phyloP scores from a whole-genome alignment of 129 eudicot species.

The Scalesia atractyloides region DNA sequence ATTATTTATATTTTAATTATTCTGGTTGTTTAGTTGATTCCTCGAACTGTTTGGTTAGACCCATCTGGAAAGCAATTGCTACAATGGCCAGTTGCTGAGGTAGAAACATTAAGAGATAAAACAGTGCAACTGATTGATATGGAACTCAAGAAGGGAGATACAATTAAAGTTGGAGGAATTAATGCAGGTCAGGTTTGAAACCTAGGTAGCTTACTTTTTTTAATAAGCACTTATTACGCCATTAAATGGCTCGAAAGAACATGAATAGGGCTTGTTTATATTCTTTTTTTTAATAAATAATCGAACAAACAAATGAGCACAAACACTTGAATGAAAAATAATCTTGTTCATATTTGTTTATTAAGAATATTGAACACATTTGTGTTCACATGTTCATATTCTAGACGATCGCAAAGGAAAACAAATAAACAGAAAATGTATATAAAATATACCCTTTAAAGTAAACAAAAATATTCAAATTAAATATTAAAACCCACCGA shows the following conservation, averaged over 20 bases:
- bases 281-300: not conserved
- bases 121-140: constrained; percentile 30
- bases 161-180: constrained; percentile 53
- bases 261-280: not conserved
- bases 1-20: not conserved
- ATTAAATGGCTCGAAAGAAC: not conserved
- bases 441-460: too few species aligned
- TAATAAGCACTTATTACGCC: not conserved
- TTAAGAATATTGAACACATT: not conserved
- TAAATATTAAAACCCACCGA: not conserved
- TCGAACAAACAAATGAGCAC: not conserved
- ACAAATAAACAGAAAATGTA: too few species aligned
- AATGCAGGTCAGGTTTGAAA: constrained; percentile 49
- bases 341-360: not conserved
- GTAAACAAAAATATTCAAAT: not conserved
- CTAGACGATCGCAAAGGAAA: not conserved
- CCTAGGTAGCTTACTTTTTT: too few species aligned
- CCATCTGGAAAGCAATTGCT: constrained; percentile 64
- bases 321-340: not conserved
- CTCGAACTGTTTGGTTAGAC: constrained; percentile 56
- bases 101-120: constrained; percentile 52
- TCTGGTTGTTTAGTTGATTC: constrained; percentile 47
- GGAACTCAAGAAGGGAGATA: constrained; percentile 48
- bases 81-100: constrained; percentile 61
- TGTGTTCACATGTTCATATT: not conserved